A percentile compares a stretch with the other conserved stretches of the same genome.
These are phyloP conservation scores for Boeremia lycopersici DNA, from an alignment of 2,329 filamentous ascomycete genomes.

Conservation along the genomic window DNA sequence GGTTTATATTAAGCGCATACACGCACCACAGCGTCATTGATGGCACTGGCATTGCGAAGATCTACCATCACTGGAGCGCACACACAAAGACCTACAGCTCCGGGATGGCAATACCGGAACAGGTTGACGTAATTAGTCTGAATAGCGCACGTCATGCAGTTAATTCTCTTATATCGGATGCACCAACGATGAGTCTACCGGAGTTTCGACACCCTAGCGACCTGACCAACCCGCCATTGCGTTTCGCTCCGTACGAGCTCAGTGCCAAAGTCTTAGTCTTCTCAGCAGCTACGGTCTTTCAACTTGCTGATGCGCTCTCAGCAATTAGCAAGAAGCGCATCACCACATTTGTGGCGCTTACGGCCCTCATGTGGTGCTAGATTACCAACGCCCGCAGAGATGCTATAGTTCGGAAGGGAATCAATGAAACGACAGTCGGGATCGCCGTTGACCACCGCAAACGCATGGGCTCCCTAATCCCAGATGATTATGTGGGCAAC, in stretches of 20 bases:
- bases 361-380: conserved; percentile 26
- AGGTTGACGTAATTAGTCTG: not conserved
- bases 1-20: conserved; percentile 35
- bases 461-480: not conserved
- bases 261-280: conserved; percentile 3
- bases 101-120: not conserved
- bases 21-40: conserved; percentile 32
- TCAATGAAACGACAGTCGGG: conserved; percentile 15
- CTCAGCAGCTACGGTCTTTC: not conserved
- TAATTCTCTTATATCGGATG: not conserved
- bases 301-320: not conserved
- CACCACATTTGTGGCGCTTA: conserved; percentile 22
- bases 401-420: not conserved
- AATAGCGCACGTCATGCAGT: not conserved
- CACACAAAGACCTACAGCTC: not conserved
- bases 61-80: conserved; percentile 23
- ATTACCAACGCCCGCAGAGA: conserved; percentile 21
- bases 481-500: conserved; percentile 15
- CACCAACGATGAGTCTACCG: not conserved
- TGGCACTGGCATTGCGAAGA: conserved; percentile 20
- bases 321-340: not conserved
- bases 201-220: not conserved
- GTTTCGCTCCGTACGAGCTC: not conserved
- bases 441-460: conserved; percentile 16
- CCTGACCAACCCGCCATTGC: not conserved